Percentiles rank a stretch among this genome's conserved stretches.
These are phyloP conservation scores for Candida boleticola DNA, from an alignment of 805 yeast genomes.

Conservation along the genomic window DNA sequence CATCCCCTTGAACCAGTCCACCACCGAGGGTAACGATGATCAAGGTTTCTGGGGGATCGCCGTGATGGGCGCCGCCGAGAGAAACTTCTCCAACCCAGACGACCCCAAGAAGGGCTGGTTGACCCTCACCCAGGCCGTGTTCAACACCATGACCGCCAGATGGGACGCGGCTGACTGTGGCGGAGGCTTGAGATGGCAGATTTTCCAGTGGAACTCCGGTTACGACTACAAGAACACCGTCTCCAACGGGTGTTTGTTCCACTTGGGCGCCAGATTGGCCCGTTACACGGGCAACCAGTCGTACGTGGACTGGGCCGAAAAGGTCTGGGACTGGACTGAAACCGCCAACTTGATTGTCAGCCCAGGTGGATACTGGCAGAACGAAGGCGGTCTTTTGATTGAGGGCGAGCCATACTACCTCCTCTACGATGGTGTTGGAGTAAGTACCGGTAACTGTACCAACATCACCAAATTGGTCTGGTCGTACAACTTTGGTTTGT, in stretches of 20 bases:
- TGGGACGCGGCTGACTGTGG: slow-evolving; percentile 39
- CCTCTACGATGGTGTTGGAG: slow-evolving; percentile 75
- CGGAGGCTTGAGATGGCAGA: slow-evolving; percentile 49
- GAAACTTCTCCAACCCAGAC: slow-evolving; percentile 64
- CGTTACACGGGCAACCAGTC: slow-evolving; percentile 39
- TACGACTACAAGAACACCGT: slow-evolving; percentile 46
- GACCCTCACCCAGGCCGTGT: slow-evolving; percentile 40
- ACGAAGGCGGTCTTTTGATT: slow-evolving; percentile 37
- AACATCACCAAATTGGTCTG: slow-evolving; percentile 61
- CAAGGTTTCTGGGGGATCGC: slow-evolving; percentile 97
- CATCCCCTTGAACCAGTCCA: slow-evolving; percentile 83
- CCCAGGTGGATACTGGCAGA: slow-evolving; percentile 3
- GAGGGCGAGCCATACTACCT: slow-evolving; percentile 42
- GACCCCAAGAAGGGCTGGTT: slow-evolving; percentile 38
- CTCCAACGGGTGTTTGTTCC: slow-evolving; percentile 44
- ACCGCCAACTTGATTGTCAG: slow-evolving; percentile 28
- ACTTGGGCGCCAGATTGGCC: slow-evolving; percentile 44
- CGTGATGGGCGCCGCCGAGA: slow-evolving; percentile 88
- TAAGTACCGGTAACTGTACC: slow-evolving; percentile 56
- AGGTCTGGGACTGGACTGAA: slow-evolving; percentile 46
- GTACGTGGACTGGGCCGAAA: slow-evolving; percentile 41
- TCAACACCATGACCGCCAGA: slow-evolving; percentile 44
- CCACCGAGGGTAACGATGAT: slow-evolving; percentile 97
- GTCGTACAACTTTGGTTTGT: slow-evolving; percentile 84
- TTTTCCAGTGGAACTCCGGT: slow-evolving; percentile 48